Percentiles rank a stretch among this genome's conserved stretches.
Evolutionary conservation across 139 green algal genomes (phyloP).

Genomic region (Chlamydomonas eustigma): DNA sequence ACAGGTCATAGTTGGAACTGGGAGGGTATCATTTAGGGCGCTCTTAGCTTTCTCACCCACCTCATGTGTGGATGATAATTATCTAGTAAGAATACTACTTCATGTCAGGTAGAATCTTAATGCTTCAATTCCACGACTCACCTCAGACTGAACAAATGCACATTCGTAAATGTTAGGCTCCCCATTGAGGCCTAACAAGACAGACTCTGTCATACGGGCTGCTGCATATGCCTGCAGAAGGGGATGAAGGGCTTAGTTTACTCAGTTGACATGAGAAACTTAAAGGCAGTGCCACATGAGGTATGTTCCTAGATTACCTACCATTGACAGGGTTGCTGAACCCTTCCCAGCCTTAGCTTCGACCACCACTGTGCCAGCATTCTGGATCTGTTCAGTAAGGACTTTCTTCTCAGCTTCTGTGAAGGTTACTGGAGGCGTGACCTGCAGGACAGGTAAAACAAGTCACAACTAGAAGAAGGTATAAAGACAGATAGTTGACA

Average conservation of each 20-base stretch:
- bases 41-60: not conserved
- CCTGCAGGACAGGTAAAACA: too few relatives aligned
- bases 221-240: slow-evolving; percentile 71
- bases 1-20: too few relatives aligned
- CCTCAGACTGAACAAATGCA: slow-evolving; percentile 61
- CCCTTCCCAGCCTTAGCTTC: slow-evolving; percentile 77
- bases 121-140: too few relatives aligned
- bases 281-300: too few relatives aligned
- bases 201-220: slow-evolving; percentile 73
- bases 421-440: slow-evolving; percentile 78
- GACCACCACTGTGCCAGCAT: slow-evolving; percentile 86
- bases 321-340: slow-evolving; percentile 85
- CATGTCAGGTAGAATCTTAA: too few relatives aligned
- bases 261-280: too few relatives aligned
- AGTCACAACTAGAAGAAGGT: too few relatives aligned
- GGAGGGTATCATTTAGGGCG: not conserved
- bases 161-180: slow-evolving; percentile 65
- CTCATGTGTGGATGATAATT: not conserved
- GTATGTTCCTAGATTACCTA: slow-evolving; percentile 7
- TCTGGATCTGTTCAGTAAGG: slow-evolving; percentile 82
- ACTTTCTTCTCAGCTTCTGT: slow-evolving; percentile 71
- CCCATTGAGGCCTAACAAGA: slow-evolving; percentile 72
- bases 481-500: too few relatives aligned
- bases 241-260: not conserved
- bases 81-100: too few relatives aligned